phyloP scores from a whole-genome alignment of 371 early-diverging fungal species.

The Mortierella polycephala region DNA sequence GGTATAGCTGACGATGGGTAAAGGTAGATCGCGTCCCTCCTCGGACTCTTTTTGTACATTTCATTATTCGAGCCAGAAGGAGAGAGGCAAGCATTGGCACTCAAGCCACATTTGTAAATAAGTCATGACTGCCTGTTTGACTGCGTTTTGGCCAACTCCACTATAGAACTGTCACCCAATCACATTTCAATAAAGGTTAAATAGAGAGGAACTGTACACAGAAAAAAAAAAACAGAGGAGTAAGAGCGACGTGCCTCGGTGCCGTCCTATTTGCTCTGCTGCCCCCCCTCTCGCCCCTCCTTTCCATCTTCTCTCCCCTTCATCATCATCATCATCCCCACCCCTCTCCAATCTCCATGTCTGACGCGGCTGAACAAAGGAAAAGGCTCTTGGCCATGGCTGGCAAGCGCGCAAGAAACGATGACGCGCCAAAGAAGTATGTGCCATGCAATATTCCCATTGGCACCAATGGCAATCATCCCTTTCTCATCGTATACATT shows the following conservation, averaged over 20 bases:
- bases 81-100: too few relatives aligned
- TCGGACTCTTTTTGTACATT: too few relatives aligned
- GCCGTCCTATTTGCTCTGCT: not conserved
- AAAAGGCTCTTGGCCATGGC: slow-evolving; percentile 41
- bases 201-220: not conserved
- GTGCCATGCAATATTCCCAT: not conserved
- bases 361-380: slow-evolving; percentile 44
- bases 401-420: slow-evolving; percentile 34
- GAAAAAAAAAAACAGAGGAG: not conserved
- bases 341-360: slow-evolving; percentile 16
- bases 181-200: too few relatives aligned
- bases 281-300: not conserved
- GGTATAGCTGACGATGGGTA: too few relatives aligned
- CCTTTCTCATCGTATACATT: too few relatives aligned
- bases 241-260: not conserved
- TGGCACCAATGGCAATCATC: too few relatives aligned
- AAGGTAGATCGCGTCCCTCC: too few relatives aligned
- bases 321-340: slow-evolving; percentile 2
- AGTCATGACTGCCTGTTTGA: too few relatives aligned
- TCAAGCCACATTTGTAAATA: too few relatives aligned
- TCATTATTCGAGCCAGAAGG: too few relatives aligned
- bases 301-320: not conserved
- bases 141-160: too few relatives aligned
- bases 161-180: too few relatives aligned
- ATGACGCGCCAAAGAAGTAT: slow-evolving; percentile 21